Base-by-base conservation (phyloP, 805 yeast species). In the Starmera quercuum region DNA sequence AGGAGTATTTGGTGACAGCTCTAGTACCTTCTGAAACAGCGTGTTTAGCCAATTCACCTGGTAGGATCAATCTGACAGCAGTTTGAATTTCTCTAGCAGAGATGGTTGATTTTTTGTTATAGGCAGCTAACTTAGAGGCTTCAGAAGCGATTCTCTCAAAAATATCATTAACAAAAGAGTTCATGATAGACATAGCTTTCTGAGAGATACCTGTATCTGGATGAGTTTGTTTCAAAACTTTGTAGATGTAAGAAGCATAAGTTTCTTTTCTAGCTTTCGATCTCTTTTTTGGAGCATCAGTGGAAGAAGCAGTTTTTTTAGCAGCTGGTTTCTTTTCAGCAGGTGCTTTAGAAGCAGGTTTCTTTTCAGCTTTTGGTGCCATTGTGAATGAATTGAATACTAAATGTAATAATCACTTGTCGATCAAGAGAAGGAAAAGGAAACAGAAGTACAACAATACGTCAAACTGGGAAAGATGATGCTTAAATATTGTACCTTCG, bases 131-230 rank as follows among this genome's bases (percentile, higher is more conserved):
- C 73, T 88, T 90, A 51, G 97, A 88, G 55, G 97, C 96, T 74
- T 88, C 97, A 56, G 90, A 69, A 54, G 97, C 97, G 56, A 90
- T 83, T 76, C 97, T 88, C 75, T 88, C 97, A 62, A 88, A 90
- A 63, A 88, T 86, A 70, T 90, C 97, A 71, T 87, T 88, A 54
- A 90, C 97, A 56, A 90, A 90, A 29, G 97, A 90, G 83, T 90
- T 90, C 90, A 90, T 81, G 66, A 90, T 90, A 49, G 95, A 86
- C 95, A 90, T 90, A 47, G 97, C 95, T 65, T 86, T 84, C 72
- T 87, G 95, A 55, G 97, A 88, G 64, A 90, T 90, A 85, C 97
- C 97, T 45, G 97, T 90, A 67, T 90, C 97, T 67, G 97, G 97
- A 71, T 90, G 97, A 45, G 97, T 88, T 77, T 90, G 97, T 72